These are phyloP conservation scores for Angomonas ambiguus DNA, from an alignment of 208 protist species.

Conservation along the genomic window DNA sequence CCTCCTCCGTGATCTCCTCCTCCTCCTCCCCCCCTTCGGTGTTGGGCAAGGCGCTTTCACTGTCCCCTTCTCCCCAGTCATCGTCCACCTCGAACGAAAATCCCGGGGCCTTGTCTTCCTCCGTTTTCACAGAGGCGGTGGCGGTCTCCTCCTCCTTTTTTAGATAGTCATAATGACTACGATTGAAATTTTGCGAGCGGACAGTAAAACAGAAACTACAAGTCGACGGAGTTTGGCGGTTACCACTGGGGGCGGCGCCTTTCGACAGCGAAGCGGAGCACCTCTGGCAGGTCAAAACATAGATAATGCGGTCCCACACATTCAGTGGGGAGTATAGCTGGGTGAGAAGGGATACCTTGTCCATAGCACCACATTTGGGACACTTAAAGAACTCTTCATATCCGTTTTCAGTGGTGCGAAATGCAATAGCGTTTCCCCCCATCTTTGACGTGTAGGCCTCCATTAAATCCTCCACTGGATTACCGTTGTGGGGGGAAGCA, in stretches of 20 bases:
- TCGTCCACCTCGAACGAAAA: constrained; percentile 47
- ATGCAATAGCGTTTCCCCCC: constrained; percentile 54
- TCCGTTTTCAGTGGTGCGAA: constrained; percentile 31
- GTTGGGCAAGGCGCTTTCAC: constrained; percentile 2
- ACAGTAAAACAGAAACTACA: constrained; percentile 68
- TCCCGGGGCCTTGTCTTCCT: constrained; percentile 13
- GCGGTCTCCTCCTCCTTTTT: constrained; percentile 3
- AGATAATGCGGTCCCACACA: constrained; percentile 78
- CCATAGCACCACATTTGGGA: constrained; percentile 52
- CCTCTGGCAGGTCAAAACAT: constrained; percentile 56
- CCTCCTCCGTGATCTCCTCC: not conserved
- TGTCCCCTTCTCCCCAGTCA: constrained; percentile 34
- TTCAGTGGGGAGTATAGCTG: constrained; percentile 81
- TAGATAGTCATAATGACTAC: constrained; percentile 34
- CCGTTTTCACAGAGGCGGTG: too few species aligned
- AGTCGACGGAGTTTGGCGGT: not conserved
- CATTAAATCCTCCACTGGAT: constrained; percentile 35
- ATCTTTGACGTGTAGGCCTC: constrained; percentile 57
- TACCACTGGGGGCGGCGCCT: not conserved
- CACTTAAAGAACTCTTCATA: constrained; percentile 51
- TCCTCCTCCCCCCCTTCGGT: not conserved
- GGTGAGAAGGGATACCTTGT: constrained; percentile 53
- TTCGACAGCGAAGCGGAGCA: not conserved
- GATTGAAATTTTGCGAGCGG: constrained; percentile 78
- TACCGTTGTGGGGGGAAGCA: constrained; percentile 33